Base-by-base conservation (phyloP, 2,329 filamentous ascomycete species). In the Hansfordia pulvinata region DNA sequence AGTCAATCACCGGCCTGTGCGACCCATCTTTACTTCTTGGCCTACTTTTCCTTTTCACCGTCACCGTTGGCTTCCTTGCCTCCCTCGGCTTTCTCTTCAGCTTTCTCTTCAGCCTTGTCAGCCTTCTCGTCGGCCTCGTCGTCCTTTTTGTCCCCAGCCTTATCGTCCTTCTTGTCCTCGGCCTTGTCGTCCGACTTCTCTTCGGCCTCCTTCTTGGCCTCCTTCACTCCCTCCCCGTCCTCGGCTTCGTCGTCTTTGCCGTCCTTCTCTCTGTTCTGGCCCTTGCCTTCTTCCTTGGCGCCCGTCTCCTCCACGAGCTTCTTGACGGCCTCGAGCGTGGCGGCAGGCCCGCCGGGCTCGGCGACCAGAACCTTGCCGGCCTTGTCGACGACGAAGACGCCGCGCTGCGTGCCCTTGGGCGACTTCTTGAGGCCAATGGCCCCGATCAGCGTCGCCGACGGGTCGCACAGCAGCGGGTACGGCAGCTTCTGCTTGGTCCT, bases 391-490 rank as follows among this genome's bases (percentile, higher is more conserved):
- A 83, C 81, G 41, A 94, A 92, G 20, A 96, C 84, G 37, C 88
- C 90, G 35, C 90, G 75, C 26, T 69, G 72, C 10, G 84, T 93
- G 33, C 83, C 78, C 53, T 74, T 81, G 23, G 80, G 78, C 6
- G 62, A 52, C 60, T 94, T 94, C 60, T 85, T 86, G 38, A 96
- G 57, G n/a, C 86, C 88, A 47, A 96, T 80, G 29, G 85, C 85
- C 9, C 53, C 62, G 42, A 96, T 93, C 32, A 98, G 67, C 3
- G 70, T 74, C 16, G 67, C 70, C 27, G 59, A 56, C 5, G 76
- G 69, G 51, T 98, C 86, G 58, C 86, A 96, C 20, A 98, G 69
- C 23, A 98, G 71, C 19, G 79, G 62, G 53, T 93, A 98, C 5
- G 78, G 82, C 28, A 96, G 69, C 36, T 79, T 83, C 53, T 96